Evolutionary conservation across 805 yeast species (phyloP).

Genomic region (Barnettozyma wickerhamii): DNA sequence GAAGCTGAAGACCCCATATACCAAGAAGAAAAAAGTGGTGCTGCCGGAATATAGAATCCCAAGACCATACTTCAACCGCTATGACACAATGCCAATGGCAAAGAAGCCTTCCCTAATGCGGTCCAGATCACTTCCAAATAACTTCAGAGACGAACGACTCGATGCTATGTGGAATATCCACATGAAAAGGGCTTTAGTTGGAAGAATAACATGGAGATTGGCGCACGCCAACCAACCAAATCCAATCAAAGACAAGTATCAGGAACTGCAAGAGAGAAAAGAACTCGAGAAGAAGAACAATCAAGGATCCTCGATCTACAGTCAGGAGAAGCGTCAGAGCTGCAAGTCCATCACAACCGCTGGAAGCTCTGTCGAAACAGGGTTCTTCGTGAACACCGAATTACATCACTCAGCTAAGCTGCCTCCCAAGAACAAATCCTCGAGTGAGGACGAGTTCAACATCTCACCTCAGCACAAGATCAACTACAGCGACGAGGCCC

Average conservation of each 20-base stretch:
- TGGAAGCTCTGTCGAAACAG: constrained; percentile 22
- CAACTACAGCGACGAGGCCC: constrained; percentile 1
- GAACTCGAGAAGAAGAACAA: constrained; percentile 3
- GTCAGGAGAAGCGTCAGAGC: background rate
- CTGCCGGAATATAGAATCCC: constrained; percentile 13
- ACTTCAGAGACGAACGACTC: constrained; percentile 10
- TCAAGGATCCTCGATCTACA: background rate
- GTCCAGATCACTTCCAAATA: constrained; percentile 22
- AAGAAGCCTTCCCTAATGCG: constrained; percentile 9
- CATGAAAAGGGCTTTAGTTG: constrained; percentile 27
- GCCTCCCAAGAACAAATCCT: constrained; percentile 4
- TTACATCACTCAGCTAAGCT: constrained; percentile 7
- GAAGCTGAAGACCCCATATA: constrained; percentile 17
- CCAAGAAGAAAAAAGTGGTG: background rate
- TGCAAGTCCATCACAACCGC: background rate
- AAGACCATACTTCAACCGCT: constrained; percentile 13
- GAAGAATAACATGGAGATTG: constrained; percentile 30
- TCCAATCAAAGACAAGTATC: constrained; percentile 2
- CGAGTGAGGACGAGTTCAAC: background rate
- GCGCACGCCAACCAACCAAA: constrained; percentile 11
- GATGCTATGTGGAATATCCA: constrained; percentile 31
- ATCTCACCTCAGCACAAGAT: background rate
- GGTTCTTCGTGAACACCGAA: constrained; percentile 15
- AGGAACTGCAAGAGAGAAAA: constrained; percentile 3
- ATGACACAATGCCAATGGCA: constrained; percentile 14